These are phyloP conservation scores for Nitzschia sp. DNA, from an alignment of 108 stramenopile species.

Conservation along the genomic window DNA sequence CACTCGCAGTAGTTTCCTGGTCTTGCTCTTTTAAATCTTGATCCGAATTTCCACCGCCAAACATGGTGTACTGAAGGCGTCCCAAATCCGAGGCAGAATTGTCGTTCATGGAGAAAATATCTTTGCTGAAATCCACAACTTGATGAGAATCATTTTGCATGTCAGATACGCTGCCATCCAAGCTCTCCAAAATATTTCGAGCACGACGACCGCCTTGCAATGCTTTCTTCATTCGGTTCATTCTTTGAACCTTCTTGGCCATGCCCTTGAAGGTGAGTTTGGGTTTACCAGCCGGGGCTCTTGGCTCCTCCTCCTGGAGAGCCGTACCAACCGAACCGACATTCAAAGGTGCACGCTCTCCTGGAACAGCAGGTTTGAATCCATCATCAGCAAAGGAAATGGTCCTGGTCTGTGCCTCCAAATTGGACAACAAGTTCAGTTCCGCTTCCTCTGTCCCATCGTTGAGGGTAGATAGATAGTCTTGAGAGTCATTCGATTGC, in stretches of 20 bases:
- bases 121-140: background rate
- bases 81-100: background rate
- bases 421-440: slow-evolving; percentile 22
- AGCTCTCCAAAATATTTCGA: slow-evolving; percentile 14
- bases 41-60: background rate
- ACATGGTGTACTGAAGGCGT: slow-evolving; percentile 9
- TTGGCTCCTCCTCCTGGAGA: background rate
- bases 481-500: too few species aligned
- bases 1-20: background rate
- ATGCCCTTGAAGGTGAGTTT: slow-evolving; percentile 20
- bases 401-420: slow-evolving; percentile 15
- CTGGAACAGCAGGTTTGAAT: slow-evolving; percentile 29
- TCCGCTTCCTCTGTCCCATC: slow-evolving; percentile 19
- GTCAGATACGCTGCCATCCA: slow-evolving; percentile 2
- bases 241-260: slow-evolving; percentile 1
- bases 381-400: slow-evolving; percentile 17
- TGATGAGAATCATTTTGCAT: background rate
- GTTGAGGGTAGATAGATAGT: too few species aligned
- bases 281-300: background rate
- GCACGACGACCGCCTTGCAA: slow-evolving; percentile 13
- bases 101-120: too few species aligned
- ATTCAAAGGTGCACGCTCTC: slow-evolving; percentile 26
- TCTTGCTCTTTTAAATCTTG: background rate
- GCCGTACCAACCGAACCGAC: slow-evolving; percentile 19
- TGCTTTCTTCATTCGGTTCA: slow-evolving; percentile 3